Evolutionary conservation across 371 early-diverging fungal species (phyloP).

Genomic region (Capniomyces stellatus): DNA sequence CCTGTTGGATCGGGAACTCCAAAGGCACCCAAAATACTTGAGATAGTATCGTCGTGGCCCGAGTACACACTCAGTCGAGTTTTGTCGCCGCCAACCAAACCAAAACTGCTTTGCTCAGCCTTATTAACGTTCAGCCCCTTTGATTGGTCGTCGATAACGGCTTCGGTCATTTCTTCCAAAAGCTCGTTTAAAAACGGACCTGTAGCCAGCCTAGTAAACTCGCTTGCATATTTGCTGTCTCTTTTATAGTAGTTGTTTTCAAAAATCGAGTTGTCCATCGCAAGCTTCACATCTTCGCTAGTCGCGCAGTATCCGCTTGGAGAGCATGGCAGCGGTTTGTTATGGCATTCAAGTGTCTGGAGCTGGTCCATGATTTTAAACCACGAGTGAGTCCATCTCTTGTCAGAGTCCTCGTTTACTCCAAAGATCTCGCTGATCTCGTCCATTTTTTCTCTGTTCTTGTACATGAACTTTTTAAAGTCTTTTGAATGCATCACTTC

Average conservation of each 20-base stretch:
- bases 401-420: constrained; percentile 2
- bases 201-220: constrained; percentile 19
- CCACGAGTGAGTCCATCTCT: constrained; percentile 14
- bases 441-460: constrained; percentile 13
- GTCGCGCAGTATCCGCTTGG: constrained; percentile 19
- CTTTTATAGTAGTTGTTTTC: constrained; percentile 22
- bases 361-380: constrained; percentile 29
- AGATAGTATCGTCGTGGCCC: constrained; percentile 33
- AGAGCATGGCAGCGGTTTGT: constrained; percentile 24
- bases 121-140: not conserved
- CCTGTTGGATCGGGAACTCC: constrained; percentile 18
- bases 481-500: constrained; percentile 7
- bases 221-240: constrained; percentile 22
- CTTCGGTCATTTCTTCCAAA: constrained; percentile 19
- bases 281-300: constrained; percentile 9
- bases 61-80: constrained; percentile 22
- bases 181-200: constrained; percentile 33
- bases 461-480: constrained; percentile 20
- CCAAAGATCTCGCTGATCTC: constrained; percentile 13
- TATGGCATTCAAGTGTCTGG: constrained; percentile 30
- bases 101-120: not conserved
- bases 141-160: constrained; percentile 12
- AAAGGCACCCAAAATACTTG: constrained; percentile 26
- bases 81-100: not conserved
- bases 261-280: constrained; percentile 18